Evolutionary conservation across 208 protist species (phyloP).

Genomic region (Acanthamoeba comandoni): DNA sequence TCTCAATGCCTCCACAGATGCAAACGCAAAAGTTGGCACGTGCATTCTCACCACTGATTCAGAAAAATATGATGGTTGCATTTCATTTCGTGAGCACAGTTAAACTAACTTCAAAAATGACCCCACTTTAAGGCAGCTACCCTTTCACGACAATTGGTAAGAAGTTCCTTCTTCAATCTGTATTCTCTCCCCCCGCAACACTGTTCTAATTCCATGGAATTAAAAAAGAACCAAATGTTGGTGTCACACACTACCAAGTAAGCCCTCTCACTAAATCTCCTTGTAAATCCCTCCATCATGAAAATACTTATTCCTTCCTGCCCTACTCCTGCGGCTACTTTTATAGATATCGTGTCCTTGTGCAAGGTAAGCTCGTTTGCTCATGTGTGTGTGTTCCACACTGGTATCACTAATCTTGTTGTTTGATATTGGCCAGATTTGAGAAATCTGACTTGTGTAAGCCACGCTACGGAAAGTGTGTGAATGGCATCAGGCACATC

Average conservation of each 20-base stretch:
- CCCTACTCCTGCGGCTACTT: background rate
- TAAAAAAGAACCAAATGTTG: constrained; percentile 79
- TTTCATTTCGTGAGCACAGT: no score
- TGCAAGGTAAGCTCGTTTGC: constrained; percentile 26
- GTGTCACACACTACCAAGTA: constrained; percentile 82
- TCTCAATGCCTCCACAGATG: constrained; percentile 84
- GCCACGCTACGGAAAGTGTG: constrained; percentile 82
- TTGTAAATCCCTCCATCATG: no score
- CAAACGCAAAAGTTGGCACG: constrained; percentile 83
- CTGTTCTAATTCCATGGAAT: background rate
- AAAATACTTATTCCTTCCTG: no score
- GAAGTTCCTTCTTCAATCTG: no score
- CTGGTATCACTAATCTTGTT: background rate
- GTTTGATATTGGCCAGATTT: constrained; percentile 69
- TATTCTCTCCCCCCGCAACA: no score
- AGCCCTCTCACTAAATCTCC: constrained; percentile 76
- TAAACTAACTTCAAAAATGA: no score
- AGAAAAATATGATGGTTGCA: no score
- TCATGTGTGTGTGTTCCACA: background rate
- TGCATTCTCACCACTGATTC: no score
- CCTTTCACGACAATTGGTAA: constrained; percentile 85
- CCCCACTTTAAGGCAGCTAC: constrained; percentile 84
- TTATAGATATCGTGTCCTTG: constrained; percentile 8
- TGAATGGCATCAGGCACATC: constrained; percentile 79
- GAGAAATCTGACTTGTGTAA: constrained; percentile 76